These are phyloP conservation scores for Didymella lethalis DNA, from an alignment of 2,329 filamentous ascomycete genomes.

Conservation along the genomic window DNA sequence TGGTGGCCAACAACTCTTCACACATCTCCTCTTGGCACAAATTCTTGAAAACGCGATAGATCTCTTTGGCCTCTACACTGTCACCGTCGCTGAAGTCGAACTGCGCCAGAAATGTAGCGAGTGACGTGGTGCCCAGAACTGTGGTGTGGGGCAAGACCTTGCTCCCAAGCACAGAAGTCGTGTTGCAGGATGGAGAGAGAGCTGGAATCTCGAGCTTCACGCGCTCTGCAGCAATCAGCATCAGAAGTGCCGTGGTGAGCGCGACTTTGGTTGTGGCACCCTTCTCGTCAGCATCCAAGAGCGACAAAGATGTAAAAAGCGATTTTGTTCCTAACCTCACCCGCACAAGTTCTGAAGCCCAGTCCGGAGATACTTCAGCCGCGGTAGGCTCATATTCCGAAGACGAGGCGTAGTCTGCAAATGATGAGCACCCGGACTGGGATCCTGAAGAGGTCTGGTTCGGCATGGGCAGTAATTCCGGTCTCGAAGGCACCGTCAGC, in stretches of 20 bases:
- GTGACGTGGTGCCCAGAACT: neutral
- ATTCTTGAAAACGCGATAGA: neutral
- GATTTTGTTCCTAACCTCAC: neutral
- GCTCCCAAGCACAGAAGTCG: neutral
- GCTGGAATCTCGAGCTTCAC: neutral
- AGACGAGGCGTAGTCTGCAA: neutral
- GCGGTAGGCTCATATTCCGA: neutral
- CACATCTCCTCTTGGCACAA: neutral
- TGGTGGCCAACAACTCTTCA: neutral
- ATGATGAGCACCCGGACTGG: no score
- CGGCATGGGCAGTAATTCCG: no score
- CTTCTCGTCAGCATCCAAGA: neutral
- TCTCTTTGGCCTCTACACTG: neutral
- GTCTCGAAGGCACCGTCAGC: no score
- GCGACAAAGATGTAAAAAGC: neutral
- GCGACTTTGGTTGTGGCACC: neutral
- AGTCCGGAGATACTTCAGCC: neutral
- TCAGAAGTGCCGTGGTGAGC: neutral
- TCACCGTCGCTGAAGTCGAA: neutral
- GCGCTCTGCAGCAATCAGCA: neutral
- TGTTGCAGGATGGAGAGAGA: neutral
- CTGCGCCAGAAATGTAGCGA: neutral
- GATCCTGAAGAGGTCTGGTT: no score
- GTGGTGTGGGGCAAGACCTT: neutral
- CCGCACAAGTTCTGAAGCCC: neutral